Percentiles rank a stretch among this genome's conserved stretches.
Evolutionary conservation across 164 flowering plant species (phyloP).

Genomic region (Magnolia officinalis): DNA sequence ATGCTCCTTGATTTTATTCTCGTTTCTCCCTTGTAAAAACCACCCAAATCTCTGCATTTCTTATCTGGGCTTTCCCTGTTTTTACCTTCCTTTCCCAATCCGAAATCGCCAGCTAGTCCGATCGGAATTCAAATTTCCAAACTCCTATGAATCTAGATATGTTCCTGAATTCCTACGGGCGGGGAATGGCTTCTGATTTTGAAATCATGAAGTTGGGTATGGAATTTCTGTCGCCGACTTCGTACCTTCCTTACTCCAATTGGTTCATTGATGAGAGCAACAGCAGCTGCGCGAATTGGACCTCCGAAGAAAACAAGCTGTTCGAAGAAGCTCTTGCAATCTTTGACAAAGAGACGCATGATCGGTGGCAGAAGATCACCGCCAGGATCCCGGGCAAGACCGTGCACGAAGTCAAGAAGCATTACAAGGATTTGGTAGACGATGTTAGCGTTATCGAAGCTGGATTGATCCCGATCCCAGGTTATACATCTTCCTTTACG

Average conservation of each 20-base stretch:
- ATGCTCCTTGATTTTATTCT: constrained; percentile 29
- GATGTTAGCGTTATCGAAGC: constrained; percentile 75
- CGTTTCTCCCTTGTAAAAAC: constrained; percentile 18
- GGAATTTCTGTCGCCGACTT: constrained; percentile 38
- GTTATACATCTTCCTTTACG: constrained; percentile 47
- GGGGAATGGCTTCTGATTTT: constrained; percentile 12
- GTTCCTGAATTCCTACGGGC: background rate
- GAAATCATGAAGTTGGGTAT: constrained; percentile 50
- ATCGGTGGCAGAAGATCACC: constrained; percentile 66
- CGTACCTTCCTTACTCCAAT: constrained; percentile 32
- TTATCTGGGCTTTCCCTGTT: constrained; percentile 10
- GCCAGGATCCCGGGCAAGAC: constrained; percentile 74
- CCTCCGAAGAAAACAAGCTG: constrained; percentile 62
- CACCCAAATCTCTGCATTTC: constrained; percentile 20
- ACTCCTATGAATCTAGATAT: background rate
- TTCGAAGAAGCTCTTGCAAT: constrained; percentile 72
- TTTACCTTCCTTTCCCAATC: background rate
- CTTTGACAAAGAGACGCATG: constrained; percentile 58
- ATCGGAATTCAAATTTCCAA: background rate
- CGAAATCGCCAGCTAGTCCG: background rate
- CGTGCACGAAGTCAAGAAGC: constrained; percentile 50
- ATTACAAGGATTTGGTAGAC: constrained; percentile 56
- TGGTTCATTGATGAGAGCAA: constrained; percentile 49
- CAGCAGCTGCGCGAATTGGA: constrained; percentile 52
- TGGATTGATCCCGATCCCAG: constrained; percentile 62